Conservation (phyloP, 352 stramenopile genomes). For the Phytopythium sindhum region DNA sequence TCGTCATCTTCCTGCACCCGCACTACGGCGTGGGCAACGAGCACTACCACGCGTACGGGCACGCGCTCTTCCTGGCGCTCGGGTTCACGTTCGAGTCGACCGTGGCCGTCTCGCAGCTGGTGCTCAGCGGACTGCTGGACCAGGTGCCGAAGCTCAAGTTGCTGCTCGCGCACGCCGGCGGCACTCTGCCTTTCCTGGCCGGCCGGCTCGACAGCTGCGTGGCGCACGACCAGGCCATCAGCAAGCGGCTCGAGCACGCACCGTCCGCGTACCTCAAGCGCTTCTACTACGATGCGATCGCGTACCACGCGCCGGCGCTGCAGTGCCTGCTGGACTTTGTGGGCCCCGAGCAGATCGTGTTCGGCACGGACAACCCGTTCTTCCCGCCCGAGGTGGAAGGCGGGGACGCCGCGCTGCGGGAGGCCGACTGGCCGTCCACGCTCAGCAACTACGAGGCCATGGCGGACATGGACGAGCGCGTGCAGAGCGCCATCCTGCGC, state of each 20-base stretch:
- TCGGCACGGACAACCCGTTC: conserved; percentile 65
- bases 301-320: conserved; percentile 49
- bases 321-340: conserved; percentile 58
- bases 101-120: conserved; percentile 48
- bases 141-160: conserved; percentile 39
- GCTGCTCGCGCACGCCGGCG: conserved; percentile 58
- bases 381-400: conserved; percentile 37
- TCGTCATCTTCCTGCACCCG: conserved; percentile 65
- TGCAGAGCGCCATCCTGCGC: conserved; percentile 37
- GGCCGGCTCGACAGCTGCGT: conserved; percentile 62
- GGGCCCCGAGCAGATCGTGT: conserved; percentile 49
- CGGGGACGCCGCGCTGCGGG: conserved; percentile 13
- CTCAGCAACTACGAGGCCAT: conserved; percentile 49
- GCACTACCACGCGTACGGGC: conserved; percentile 49
- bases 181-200: conserved; percentile 56
- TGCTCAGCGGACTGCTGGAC: conserved; percentile 55
- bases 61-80: conserved; percentile 54
- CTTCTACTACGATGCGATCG: conserved; percentile 63
- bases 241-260: conserved; percentile 31
- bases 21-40: conserved; percentile 68
- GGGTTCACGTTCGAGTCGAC: conserved; percentile 74
- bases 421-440: conserved; percentile 36
- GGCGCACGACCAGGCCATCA: conserved; percentile 41
- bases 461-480: conserved; percentile 26
- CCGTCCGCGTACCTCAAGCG: conserved; percentile 52